Evolutionary conservation across 2,329 filamentous ascomycete species (phyloP).

Genomic region (Xylariaceae sp.): DNA sequence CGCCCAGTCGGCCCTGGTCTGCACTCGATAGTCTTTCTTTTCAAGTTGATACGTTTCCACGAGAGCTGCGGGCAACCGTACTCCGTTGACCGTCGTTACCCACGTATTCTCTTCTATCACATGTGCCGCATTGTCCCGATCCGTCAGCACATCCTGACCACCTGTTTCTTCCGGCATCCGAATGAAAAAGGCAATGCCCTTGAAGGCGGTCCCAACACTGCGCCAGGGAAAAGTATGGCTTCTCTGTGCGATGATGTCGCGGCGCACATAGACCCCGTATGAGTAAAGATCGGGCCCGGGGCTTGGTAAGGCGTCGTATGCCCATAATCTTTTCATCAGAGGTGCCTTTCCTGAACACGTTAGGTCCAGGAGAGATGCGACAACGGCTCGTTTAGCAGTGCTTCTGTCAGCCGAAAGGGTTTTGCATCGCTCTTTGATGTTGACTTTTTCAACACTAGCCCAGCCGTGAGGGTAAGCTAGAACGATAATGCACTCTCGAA

Average conservation of each 20-base stretch:
- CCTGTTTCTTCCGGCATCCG: conserved; percentile 8
- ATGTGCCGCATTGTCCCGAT: not conserved
- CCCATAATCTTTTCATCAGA: conserved; percentile 9
- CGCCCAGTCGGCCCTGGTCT: conserved; percentile 2
- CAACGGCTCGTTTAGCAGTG: not conserved
- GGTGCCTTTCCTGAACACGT: conserved; percentile 1
- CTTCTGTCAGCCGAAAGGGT: not conserved
- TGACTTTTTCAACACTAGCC: not conserved
- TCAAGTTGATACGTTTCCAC: not conserved
- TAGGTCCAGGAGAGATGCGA: conserved; percentile 1
- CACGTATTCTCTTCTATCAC: conserved; percentile 7
- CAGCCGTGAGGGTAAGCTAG: not conserved
- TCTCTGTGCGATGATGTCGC: conserved; percentile 7
- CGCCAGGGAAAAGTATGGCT: conserved; percentile 5
- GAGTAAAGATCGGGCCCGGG: not conserved
- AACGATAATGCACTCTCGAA: conserved; percentile 9
- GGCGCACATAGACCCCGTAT: conserved; percentile 4
- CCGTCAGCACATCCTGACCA: conserved; percentile 6
- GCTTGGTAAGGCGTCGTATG: conserved; percentile 3
- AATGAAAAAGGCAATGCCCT: not conserved
- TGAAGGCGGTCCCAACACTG: not conserved
- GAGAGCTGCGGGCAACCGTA: conserved; percentile 4
- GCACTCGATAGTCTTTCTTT: too few relatives aligned
- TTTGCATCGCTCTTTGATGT: not conserved
- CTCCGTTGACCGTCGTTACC: conserved; percentile 3